Evolutionary conservation across 805 yeast species (phyloP), one percentile per base, ranked within the genome.

Genomic region (Metschnikowia lachancei): DNA sequence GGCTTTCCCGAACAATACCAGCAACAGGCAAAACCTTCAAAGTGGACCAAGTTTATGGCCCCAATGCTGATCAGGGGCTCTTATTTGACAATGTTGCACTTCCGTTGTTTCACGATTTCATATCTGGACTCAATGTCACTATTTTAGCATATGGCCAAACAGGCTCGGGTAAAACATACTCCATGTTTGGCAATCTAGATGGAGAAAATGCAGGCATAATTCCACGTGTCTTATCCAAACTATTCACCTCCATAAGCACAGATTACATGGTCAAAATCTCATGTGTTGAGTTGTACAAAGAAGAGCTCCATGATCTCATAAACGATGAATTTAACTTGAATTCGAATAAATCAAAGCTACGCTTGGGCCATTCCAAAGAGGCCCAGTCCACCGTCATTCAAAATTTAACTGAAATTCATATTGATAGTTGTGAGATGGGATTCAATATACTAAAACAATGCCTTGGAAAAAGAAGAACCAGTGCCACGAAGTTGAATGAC

Each of bases 141-240:
- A 76, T 88, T 24, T 73, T 89, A 54, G 95, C 94, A 0, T 80
- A 80, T 58, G 84, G 84, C 18, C 95, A 88, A 75, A 89, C 96
- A 0, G 94, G 96, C 1, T 86, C 95, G 0, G 96, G 96, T 20
- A 89, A 88, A 58, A 88, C 96, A 0, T 82, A 81, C 60, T 78
- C 84, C 1, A 80, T 80, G 94, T 80, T 78, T 60, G 83, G 84
- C 8, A 75, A 73, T 32, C 44, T 56, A 26, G 42, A 42, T 11
- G 57, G 55, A 7, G 62, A 60, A 22, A 46, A 69, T 38, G 65
- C 84, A 6, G 94, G 95, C 6, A 85, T 85, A 41, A 76, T 82
- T 28, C 79, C 60, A 50, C 69, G 83, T 31, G 69, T 76, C 5
- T 57, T 80, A 38, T 57, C 62, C 32, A 66, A 69, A 38, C 65